Evolutionary conservation across 495 filamentous ascomycete genomes (phyloP).

Genomic region (Penicillium roqueforti): DNA sequence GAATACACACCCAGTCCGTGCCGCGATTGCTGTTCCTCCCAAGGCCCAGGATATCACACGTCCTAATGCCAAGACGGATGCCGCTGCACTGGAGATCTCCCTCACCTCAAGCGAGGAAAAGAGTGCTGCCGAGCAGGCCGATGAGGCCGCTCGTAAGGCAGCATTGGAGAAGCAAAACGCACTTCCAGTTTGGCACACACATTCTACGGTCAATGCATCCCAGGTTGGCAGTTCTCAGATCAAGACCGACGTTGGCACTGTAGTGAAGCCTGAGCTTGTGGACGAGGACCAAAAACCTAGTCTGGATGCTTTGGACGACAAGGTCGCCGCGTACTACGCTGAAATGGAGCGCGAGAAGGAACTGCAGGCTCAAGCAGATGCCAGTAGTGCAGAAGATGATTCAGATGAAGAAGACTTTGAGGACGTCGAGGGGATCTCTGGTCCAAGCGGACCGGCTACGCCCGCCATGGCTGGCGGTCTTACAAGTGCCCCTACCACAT

Average conservation of each 20-base stretch:
- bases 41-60: slow-evolving; percentile 64
- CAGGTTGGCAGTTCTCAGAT: slow-evolving; percentile 18
- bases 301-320: slow-evolving; percentile 42
- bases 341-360: slow-evolving; percentile 49
- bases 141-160: slow-evolving; percentile 68
- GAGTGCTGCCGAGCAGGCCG: slow-evolving; percentile 67
- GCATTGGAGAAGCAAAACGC: slow-evolving; percentile 76
- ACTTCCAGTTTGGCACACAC: slow-evolving; percentile 84
- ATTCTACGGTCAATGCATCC: slow-evolving; percentile 64
- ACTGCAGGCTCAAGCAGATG: slow-evolving; percentile 43
- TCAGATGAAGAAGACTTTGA: slow-evolving; percentile 51
- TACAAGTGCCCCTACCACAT: slow-evolving; percentile 28
- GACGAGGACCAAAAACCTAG: slow-evolving; percentile 55
- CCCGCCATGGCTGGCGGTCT: slow-evolving; percentile 30
- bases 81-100: slow-evolving; percentile 70
- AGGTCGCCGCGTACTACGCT: slow-evolving; percentile 49
- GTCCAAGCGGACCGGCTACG: slow-evolving; percentile 35
- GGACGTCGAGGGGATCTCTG: slow-evolving; percentile 43
- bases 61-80: slow-evolving; percentile 60
- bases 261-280: slow-evolving; percentile 45
- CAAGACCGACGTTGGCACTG: slow-evolving; percentile 36
- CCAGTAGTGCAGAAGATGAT: slow-evolving; percentile 44
- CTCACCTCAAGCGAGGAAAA: slow-evolving; percentile 72
- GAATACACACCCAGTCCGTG: slow-evolving; percentile 53
- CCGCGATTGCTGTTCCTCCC: slow-evolving; percentile 35